phyloP scores from a whole-genome alignment of 148 eudicot species.

The Arctostaphylos glauca region DNA sequence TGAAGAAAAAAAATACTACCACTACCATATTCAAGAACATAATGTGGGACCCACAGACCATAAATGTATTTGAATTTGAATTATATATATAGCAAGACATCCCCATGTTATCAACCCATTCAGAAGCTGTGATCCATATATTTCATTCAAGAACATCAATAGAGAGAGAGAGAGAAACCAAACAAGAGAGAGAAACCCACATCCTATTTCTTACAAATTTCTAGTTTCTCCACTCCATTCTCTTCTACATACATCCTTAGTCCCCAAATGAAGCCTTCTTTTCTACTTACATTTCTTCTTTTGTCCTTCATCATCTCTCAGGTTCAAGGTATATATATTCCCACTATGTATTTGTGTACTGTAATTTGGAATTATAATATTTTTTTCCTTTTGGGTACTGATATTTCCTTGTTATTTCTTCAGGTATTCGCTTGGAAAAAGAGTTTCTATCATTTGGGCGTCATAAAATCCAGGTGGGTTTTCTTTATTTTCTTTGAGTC shows the following conservation, averaged over 20 bases:
- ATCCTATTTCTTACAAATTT: not conserved
- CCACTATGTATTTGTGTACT: not conserved
- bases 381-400: not conserved
- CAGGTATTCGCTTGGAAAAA: constrained; percentile 30
- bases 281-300: constrained; percentile 32
- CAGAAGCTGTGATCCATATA: constrained; percentile 1
- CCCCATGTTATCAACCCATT: constrained; percentile 6
- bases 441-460: constrained; percentile 9
- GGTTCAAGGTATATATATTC: constrained; percentile 33
- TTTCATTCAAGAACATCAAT: not conserved
- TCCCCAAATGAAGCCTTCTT: constrained; percentile 32
- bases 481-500: not conserved
- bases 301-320: constrained; percentile 30
- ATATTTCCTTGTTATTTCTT: constrained; percentile 2
- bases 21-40: not conserved
- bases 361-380: no score
- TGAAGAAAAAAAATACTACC: not conserved
- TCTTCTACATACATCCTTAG: not conserved
- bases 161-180: not conserved
- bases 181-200: not conserved
- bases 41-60: not conserved
- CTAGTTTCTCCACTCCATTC: not conserved
- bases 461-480: constrained; percentile 18
- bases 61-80: not conserved
- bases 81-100: not conserved